phyloP scores from a whole-genome alignment of 495 filamentous ascomycete species.

The Geoglossum glabrum region DNA sequence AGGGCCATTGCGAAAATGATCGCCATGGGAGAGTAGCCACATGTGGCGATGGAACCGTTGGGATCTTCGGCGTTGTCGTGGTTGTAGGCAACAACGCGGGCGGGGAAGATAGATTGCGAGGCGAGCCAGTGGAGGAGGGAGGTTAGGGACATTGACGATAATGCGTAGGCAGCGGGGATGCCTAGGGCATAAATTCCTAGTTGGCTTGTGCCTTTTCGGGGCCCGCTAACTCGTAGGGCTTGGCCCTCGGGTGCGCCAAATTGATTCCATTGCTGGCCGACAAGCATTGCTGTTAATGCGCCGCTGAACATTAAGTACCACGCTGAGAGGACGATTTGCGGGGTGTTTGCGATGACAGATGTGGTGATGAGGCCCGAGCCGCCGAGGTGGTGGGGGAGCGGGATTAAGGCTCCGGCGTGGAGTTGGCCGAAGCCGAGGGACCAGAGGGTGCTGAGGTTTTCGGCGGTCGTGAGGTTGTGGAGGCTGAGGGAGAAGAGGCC shows the following conservation, averaged over 20 bases:
- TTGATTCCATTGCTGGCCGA: constrained; percentile 14
- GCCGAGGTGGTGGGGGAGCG: background rate
- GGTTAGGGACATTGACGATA: constrained; percentile 18
- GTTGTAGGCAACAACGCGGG: constrained; percentile 8
- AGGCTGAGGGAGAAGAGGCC: background rate
- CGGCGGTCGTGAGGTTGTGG: background rate
- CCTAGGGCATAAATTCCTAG: constrained; percentile 24
- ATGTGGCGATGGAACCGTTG: constrained; percentile 8
- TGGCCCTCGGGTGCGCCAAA: constrained; percentile 13
- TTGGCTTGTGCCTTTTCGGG: constrained; percentile 18
- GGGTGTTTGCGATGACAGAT: constrained; percentile 20
- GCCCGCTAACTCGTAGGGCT: constrained; percentile 26
- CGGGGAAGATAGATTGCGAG: constrained; percentile 23
- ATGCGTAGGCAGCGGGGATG: constrained; percentile 24
- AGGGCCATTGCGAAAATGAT: constrained; percentile 16
- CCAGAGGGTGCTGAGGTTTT: background rate
- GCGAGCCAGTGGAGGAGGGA: constrained; percentile 23
- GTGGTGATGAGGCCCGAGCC: background rate
- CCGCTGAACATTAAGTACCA: constrained; percentile 23
- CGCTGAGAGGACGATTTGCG: constrained; percentile 23
- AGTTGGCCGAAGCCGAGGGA: background rate
- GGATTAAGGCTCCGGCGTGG: background rate
- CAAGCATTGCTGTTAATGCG: constrained; percentile 18
- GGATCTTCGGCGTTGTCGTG: background rate
- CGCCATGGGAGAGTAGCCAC: constrained; percentile 15